These are phyloP conservation scores for Tuber brumale DNA, from an alignment of 495 filamentous ascomycete species.

Conservation along the genomic window DNA sequence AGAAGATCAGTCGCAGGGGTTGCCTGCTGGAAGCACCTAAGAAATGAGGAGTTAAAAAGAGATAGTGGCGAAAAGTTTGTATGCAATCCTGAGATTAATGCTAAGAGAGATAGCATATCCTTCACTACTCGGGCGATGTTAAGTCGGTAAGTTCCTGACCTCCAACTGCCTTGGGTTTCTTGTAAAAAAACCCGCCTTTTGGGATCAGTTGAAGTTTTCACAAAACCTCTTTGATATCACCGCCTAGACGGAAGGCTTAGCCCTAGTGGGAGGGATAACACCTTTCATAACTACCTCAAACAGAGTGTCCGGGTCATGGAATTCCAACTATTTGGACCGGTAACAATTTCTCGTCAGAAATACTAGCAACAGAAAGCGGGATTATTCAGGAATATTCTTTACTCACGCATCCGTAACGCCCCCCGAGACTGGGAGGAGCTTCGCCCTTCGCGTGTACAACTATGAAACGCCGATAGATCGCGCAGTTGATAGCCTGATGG, in stretches of 20 bases:
- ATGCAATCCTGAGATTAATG: not conserved
- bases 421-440: conserved; percentile 14
- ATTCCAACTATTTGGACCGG: not conserved
- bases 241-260: conserved; percentile 30
- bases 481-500: conserved; percentile 32
- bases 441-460: conserved; percentile 33
- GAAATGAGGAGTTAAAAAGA: not conserved
- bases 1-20: not conserved
- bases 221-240: not conserved
- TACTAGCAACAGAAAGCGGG: not conserved
- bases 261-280: conserved; percentile 25
- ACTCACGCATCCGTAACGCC: conserved; percentile 44
- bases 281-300: conserved; percentile 55
- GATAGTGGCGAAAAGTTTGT: not conserved
- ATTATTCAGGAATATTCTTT: conserved; percentile 12
- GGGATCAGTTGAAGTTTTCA: not conserved
- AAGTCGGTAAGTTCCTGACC: not conserved
- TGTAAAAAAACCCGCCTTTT: not conserved
- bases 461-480: conserved; percentile 34
- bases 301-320: conserved; percentile 39
- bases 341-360: not conserved
- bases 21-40: not conserved
- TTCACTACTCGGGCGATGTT: not conserved
- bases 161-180: not conserved
- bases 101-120: not conserved